Evolutionary conservation across 2,329 filamentous ascomycete species (phyloP), one percentile per base, ranked within the genome.

Genomic region (Pseudogymnoascus sp.): DNA sequence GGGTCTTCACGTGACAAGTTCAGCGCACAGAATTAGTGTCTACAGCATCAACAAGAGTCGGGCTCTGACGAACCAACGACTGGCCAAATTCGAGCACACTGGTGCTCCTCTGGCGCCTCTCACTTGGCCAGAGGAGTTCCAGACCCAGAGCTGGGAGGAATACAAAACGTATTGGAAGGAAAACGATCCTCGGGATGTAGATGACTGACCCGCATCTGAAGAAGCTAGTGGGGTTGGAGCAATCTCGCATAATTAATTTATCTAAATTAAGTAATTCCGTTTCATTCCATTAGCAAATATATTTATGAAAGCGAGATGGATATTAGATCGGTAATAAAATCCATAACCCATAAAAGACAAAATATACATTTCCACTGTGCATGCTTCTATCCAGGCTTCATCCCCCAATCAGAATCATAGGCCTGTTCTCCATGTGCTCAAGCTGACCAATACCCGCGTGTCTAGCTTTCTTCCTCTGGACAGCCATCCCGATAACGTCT

Each of bases 391-490:
- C 35, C n/a, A 37, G 11, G 35, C 35, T 37, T 89, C 86, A 99
- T 93, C 95, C 95, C 97, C 95, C 95, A 86, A 99, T 99, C 79
- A 97, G 83, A 70, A 99, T 99, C 95, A 99, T 99, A 62, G 95
- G 95, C 73, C 95, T 81, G 75, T 99, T 99, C 78, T 95, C 92
- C 93, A 97, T 96, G 71, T 96, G 91, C 76, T 97, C 89, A 71
- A 99, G 77, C 74, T 93, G 84, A 61, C 90, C 91, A 73, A 97
- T 91, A 61, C 93, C 95, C 7, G 95, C 95, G 75, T 99, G 95
- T 74, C 93, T 96, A 69, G 87, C 93, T 79, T 96, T 96, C 78
- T 99, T 99, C 64, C 90, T 82, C 77, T 96, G 96, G 7, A 99
- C 95, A 0, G 95, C 95, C 76, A 87, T 82, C 29, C 93, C 92